A percentile compares a stretch with the other conserved stretches of the same genome.
Conservation (phyloP, 2,329 filamentous ascomycete genomes). For the Talaromyces sp. region DNA sequence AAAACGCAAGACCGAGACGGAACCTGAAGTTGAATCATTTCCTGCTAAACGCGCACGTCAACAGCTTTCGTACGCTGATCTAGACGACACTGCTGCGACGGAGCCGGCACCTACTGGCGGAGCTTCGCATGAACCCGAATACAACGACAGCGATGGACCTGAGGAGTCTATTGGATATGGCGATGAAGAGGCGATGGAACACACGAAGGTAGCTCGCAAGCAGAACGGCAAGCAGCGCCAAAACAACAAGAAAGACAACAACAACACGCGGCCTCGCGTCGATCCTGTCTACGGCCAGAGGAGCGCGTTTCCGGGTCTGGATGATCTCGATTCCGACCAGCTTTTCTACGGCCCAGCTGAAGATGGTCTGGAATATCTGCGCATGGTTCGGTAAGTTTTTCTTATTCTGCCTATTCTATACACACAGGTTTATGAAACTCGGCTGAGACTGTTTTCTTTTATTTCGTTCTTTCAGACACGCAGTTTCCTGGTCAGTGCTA, state of each 20-base stretch:
- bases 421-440: conserved; percentile 6
- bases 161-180: neutral
- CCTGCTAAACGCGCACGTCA: conserved; percentile 27
- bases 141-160: neutral
- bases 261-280: conserved; percentile 36
- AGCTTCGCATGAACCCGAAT: neutral
- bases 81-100: neutral
- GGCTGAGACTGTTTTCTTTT: conserved; percentile 23
- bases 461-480: conserved; percentile 7
- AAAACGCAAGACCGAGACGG: conserved; percentile 26
- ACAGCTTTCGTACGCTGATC: conserved; percentile 14
- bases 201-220: neutral
- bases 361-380: conserved; percentile 65
- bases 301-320: conserved; percentile 63
- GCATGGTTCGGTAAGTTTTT: conserved; percentile 60
- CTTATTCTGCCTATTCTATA: conserved; percentile 1
- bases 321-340: conserved; percentile 46
- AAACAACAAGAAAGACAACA: neutral
- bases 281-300: conserved; percentile 67
- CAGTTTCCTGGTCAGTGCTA: conserved; percentile 3
- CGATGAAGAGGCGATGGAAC: neutral
- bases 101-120: neutral
- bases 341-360: conserved; percentile 62
- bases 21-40: conserved; percentile 13
- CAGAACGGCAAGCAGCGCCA: neutral